phyloP scores from a whole-genome alignment of 2,329 filamentous ascomycete genomes.

The Colletotrichum liaoningense region DNA sequence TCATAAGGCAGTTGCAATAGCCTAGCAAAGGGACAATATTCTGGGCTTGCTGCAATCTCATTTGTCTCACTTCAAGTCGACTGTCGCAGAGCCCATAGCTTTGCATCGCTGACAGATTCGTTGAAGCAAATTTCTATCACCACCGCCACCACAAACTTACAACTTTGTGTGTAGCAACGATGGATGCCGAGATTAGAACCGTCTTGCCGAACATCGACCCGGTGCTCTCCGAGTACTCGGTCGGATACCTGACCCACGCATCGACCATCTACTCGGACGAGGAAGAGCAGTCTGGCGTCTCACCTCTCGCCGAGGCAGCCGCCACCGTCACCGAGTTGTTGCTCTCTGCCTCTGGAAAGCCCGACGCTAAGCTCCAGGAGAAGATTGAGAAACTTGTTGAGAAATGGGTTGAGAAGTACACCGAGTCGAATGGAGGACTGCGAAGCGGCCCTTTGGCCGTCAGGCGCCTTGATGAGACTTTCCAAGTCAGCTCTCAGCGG shows the following conservation, averaged over 20 bases:
- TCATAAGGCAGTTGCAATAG: neutral
- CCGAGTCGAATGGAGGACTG: conserved; percentile 78
- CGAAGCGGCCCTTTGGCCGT: conserved; percentile 80
- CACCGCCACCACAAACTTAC: neutral
- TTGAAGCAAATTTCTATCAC: neutral
- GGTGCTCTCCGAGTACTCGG: conserved; percentile 90
- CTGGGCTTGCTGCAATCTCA: neutral
- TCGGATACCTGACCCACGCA: conserved; percentile 94
- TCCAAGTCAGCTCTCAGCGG: conserved; percentile 92
- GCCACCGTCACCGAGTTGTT: conserved; percentile 87
- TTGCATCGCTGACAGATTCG: neutral
- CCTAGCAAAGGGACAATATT: neutral
- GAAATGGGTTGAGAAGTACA: conserved; percentile 89
- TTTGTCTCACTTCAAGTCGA: no score
- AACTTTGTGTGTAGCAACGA: conserved; percentile 50
- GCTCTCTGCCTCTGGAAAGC: conserved; percentile 90
- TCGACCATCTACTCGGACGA: conserved; percentile 85
- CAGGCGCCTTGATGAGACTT: conserved; percentile 89
- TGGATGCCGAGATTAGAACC: conserved; percentile 90
- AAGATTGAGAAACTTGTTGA: conserved; percentile 86
- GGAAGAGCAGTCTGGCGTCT: conserved; percentile 74
- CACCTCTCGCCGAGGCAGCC: conserved; percentile 87
- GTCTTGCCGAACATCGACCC: conserved; percentile 90
- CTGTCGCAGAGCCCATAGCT: neutral
- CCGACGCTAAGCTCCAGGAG: conserved; percentile 76